Base-by-base conservation (phyloP, 345 rosid genomes). In the sweet orange (Citrus sinensis) region DNA sequence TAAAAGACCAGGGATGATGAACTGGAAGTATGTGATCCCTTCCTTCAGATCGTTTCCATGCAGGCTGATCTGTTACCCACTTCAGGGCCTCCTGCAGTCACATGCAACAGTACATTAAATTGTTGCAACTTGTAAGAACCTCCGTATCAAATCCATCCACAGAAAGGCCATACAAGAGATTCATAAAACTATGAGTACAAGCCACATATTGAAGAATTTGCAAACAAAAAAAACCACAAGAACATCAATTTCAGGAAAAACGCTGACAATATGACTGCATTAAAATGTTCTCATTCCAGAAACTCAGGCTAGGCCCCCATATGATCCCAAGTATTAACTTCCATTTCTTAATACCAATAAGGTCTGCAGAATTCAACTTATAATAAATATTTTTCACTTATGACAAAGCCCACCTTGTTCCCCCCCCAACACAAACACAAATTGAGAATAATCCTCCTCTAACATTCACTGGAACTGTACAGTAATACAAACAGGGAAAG, bases 1-100 rank as follows among this genome's bases (percentile, higher is more conserved):
- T 96, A 79, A 94, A 94, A 66, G 98, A 94, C 99, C 99, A 96
- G 3, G 99, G 98, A 87, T 96, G 99, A 84, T 96, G 99, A 79
- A 96, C 90, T 46, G 99, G 98, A 85, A 96, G 89, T 80, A 94
- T 90, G 85, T 96, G 99, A 89, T 96, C 98, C 83, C 93, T 90
- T 70, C 98, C 99, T 79, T 83, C 90, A 20, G 99, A 94, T 70
- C 90, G 85, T 80, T 90, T 91, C 99, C 98, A 94, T 25, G 97
- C 98, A 80, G 99, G 98, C 82, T 94, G 98, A 86, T 96, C 94
- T 11, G 94, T 96, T 76, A 96, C 93, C 98, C 99, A 96, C 85
- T 94, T 90, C 82, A 96, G 75, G 63, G 90, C 99, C 83, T 96
- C 98, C 98, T 96, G 83, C 46, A 84, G 16, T 39, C 65, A 62